A percentile compares a stretch with the other conserved stretches of the same genome.
These are phyloP conservation scores for Lindgomyces ingoldianus DNA, from an alignment of 495 filamentous ascomycete genomes.

Conservation along the genomic window DNA sequence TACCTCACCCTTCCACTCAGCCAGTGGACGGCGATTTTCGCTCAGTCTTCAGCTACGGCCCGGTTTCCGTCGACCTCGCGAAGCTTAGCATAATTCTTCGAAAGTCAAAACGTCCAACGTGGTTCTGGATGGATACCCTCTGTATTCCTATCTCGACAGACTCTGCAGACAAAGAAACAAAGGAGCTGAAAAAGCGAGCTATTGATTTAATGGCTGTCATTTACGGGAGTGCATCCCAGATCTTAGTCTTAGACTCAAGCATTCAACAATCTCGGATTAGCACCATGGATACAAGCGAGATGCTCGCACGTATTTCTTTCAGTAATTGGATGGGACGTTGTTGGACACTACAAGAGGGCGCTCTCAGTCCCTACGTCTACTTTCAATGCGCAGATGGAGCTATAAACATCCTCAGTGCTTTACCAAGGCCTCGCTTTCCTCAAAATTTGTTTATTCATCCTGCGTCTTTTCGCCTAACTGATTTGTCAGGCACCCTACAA, in stretches of 20 bases:
- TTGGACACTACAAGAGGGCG: conserved; percentile 30
- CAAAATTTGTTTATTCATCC: neutral
- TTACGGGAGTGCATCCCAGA: conserved; percentile 16
- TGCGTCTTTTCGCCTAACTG: neutral
- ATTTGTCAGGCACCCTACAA: neutral
- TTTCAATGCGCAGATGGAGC: conserved; percentile 32
- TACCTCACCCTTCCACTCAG: conserved; percentile 1
- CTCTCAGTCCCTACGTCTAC: conserved; percentile 1
- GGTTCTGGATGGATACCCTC: conserved; percentile 36
- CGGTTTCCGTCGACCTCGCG: neutral
- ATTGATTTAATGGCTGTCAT: conserved; percentile 23
- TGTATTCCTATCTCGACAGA: conserved; percentile 19
- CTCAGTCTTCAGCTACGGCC: neutral
- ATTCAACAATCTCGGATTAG: conserved; percentile 4
- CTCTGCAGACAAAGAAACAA: neutral
- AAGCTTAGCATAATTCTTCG: neutral
- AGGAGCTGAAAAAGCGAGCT: conserved; percentile 4
- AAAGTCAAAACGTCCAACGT: neutral
- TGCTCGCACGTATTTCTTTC: conserved; percentile 10
- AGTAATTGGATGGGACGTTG: conserved; percentile 19
- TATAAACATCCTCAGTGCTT: neutral
- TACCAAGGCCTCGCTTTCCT: neutral
- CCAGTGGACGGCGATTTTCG: neutral
- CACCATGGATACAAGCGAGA: neutral
- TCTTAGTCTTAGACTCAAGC: conserved; percentile 23